Percentiles rank a stretch among this genome's conserved stretches.
Evolutionary conservation across 352 stramenopile species (phyloP).

Genomic region (Phytophthora sp.): DNA sequence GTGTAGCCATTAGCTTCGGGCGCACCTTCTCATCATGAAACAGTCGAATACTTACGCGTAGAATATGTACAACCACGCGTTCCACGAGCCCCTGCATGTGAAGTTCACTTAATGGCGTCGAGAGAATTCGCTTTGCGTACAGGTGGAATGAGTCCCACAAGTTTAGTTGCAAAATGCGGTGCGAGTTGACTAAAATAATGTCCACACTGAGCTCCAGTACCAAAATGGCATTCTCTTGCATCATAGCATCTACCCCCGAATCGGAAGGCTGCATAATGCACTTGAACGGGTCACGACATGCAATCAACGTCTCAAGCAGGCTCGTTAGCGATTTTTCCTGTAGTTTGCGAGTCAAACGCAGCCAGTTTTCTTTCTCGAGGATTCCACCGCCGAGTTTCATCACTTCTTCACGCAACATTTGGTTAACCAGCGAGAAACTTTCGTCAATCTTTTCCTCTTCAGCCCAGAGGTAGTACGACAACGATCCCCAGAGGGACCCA

Average conservation of each 20-base stretch:
- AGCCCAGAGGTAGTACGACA: slow-evolving; percentile 86
- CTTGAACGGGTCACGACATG: slow-evolving; percentile 81
- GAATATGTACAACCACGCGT: slow-evolving; percentile 85
- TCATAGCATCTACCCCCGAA: slow-evolving; percentile 76
- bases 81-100: slow-evolving; percentile 82
- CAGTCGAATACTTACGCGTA: slow-evolving; percentile 85
- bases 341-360: slow-evolving; percentile 82
- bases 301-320: slow-evolving; percentile 78
- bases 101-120: slow-evolving; percentile 74
- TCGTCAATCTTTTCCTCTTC: slow-evolving; percentile 85
- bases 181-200: slow-evolving; percentile 85
- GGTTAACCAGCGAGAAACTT: slow-evolving; percentile 81
- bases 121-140: slow-evolving; percentile 80
- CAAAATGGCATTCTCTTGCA: slow-evolving; percentile 90
- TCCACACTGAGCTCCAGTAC: slow-evolving; percentile 86
- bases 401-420: slow-evolving; percentile 79
- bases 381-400: slow-evolving; percentile 72
- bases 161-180: slow-evolving; percentile 74
- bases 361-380: slow-evolving; percentile 88
- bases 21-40: slow-evolving; percentile 87
- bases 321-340: slow-evolving; percentile 65
- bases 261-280: slow-evolving; percentile 65
- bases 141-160: slow-evolving; percentile 84
- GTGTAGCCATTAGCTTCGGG: slow-evolving; percentile 81
- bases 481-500: slow-evolving; percentile 80